A percentile compares a stretch with the other conserved stretches of the same genome.
These are phyloP conservation scores for Fermentozyma sake DNA, from an alignment of 1,139 yeast genomes.

Conservation along the genomic window DNA sequence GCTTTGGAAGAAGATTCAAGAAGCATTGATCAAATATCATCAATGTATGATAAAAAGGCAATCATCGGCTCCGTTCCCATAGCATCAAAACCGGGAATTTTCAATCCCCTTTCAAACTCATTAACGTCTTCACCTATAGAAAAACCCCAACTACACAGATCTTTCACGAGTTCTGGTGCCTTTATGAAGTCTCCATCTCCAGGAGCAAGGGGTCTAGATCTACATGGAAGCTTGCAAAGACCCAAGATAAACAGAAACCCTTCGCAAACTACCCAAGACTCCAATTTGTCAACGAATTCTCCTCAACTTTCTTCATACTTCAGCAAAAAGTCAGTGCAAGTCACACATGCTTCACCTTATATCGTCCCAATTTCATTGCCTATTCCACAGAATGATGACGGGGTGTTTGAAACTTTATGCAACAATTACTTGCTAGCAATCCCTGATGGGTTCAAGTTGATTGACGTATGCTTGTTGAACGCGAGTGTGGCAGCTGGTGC, in stretches of 20 bases:
- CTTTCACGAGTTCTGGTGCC: slow-evolving; percentile 7
- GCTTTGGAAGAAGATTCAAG: slow-evolving; percentile 6
- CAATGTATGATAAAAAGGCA: slow-evolving; percentile 6
- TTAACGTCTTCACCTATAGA: slow-evolving; percentile 23
- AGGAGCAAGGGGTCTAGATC: slow-evolving; percentile 3
- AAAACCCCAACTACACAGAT: slow-evolving; percentile 13
- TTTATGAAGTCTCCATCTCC: slow-evolving; percentile 15
- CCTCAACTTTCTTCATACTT: slow-evolving; percentile 6
- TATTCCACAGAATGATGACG: slow-evolving; percentile 38
- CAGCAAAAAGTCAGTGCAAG: slow-evolving; percentile 8
- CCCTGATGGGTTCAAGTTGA: slow-evolving; percentile 47
- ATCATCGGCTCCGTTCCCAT: slow-evolving; percentile 20
- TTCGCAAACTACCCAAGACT: slow-evolving; percentile 38
- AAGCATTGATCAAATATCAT: slow-evolving; percentile 5
- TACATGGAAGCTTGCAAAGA: no score
- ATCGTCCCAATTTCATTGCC: slow-evolving; percentile 43
- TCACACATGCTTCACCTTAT: slow-evolving; percentile 36
- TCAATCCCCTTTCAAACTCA: slow-evolving; percentile 14
- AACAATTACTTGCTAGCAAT: slow-evolving; percentile 36
- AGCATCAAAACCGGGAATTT: slow-evolving; percentile 11
- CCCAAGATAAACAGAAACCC: slow-evolving; percentile 29
- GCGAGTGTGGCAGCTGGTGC: slow-evolving; percentile 55
- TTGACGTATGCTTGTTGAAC: slow-evolving; percentile 56
- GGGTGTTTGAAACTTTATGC: slow-evolving; percentile 39
- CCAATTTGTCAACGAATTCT: slow-evolving; percentile 18